Conservation (phyloP, 345 rosid genomes). For the Citrus australasica region DNA sequence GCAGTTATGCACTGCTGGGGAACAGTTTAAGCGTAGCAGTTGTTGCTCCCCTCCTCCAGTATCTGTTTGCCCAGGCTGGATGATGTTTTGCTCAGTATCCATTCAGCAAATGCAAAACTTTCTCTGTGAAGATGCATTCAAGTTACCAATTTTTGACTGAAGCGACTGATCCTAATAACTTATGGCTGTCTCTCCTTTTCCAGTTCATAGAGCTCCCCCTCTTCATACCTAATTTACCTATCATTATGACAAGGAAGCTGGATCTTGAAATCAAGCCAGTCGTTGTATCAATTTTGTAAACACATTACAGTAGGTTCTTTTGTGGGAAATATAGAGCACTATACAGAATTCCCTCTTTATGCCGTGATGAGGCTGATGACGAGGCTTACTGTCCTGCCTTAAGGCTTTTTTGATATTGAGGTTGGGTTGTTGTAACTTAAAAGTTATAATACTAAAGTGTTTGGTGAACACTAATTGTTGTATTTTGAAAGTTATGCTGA, state of each 20-base stretch:
- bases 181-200: not conserved
- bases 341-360: too few relatives aligned
- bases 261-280: not conserved
- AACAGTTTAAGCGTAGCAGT: constrained; percentile 91
- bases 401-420: too few relatives aligned
- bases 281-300: not conserved
- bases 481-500: too few relatives aligned
- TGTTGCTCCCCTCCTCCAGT: constrained; percentile 72
- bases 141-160: not conserved
- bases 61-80: constrained; percentile 51
- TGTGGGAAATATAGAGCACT: not conserved
- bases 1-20: constrained; percentile 90
- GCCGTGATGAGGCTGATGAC: too few relatives aligned
- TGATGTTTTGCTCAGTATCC: constrained; percentile 22
- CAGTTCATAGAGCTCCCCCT: not conserved
- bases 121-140: not conserved
- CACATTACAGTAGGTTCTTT: not conserved
- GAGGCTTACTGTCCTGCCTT: too few relatives aligned
- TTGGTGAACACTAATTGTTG: too few relatives aligned
- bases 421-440: too few relatives aligned
- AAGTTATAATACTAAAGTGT: too few relatives aligned
- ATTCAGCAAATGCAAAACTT: not conserved
- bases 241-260: not conserved
- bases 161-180: not conserved
- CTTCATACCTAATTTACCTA: not conserved